These are phyloP conservation scores for Cladosporium sp. DNA, from an alignment of 2,329 filamentous ascomycete species.

Conservation along the genomic window DNA sequence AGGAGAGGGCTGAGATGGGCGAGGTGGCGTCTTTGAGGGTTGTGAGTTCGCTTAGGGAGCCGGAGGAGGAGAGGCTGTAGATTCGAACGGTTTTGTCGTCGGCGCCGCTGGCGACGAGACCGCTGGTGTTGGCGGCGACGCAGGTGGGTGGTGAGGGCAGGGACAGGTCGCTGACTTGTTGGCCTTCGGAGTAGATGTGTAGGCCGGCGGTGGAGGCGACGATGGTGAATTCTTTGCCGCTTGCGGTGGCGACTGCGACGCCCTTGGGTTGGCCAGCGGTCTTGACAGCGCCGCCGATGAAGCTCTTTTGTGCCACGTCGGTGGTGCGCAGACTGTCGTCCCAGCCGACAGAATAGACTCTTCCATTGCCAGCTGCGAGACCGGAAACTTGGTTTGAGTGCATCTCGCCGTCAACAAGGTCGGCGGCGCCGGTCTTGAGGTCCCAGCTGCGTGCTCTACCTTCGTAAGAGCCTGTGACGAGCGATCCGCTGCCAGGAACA, in stretches of 20 bases:
- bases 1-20: slow-evolving; percentile 76
- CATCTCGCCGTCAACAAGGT: slow-evolving; percentile 73
- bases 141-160: slow-evolving; percentile 64
- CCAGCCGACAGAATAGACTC: slow-evolving; percentile 88
- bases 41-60: slow-evolving; percentile 51
- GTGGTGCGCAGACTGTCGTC: slow-evolving; percentile 85
- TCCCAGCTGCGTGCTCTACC: slow-evolving; percentile 88
- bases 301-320: slow-evolving; percentile 73
- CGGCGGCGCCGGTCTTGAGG: slow-evolving; percentile 66
- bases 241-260: slow-evolving; percentile 60
- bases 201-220: slow-evolving; percentile 59
- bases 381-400: slow-evolving; percentile 86
- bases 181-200: slow-evolving; percentile 58
- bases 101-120: slow-evolving; percentile 73
- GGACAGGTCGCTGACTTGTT: slow-evolving; percentile 51
- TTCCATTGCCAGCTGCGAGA: slow-evolving; percentile 59
- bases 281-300: slow-evolving; percentile 67
- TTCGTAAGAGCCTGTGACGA: slow-evolving; percentile 92
- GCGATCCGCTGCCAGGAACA: slow-evolving; percentile 59
- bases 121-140: slow-evolving; percentile 67
- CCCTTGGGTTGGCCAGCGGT: slow-evolving; percentile 81
- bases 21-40: slow-evolving; percentile 70
- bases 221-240: slow-evolving; percentile 53
- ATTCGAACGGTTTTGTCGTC: slow-evolving; percentile 75
- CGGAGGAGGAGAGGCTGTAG: slow-evolving; percentile 62